Conservation (phyloP, 371 early-diverging fungal genomes). For the Mucor racemosus region DNA sequence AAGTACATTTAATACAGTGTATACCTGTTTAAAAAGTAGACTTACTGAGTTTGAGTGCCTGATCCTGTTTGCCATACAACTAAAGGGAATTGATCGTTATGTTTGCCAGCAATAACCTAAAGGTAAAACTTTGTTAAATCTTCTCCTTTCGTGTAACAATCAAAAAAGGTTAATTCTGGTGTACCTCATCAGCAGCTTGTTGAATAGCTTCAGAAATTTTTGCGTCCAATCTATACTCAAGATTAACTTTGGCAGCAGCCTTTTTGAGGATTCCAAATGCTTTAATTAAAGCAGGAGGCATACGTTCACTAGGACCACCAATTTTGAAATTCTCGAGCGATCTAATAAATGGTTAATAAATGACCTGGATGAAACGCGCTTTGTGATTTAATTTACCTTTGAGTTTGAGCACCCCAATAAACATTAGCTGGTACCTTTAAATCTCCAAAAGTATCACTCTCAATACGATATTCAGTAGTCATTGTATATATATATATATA, state of each 20-base stretch:
- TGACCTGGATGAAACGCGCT: background rate
- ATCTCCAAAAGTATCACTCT: conserved; percentile 94
- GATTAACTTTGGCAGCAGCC: conserved; percentile 91
- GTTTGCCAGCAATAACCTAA: conserved; percentile 85
- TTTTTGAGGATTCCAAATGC: conserved; percentile 95
- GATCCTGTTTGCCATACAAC: conserved; percentile 98
- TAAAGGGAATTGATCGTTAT: conserved; percentile 91
- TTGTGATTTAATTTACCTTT: conserved; percentile 62
- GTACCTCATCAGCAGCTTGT: conserved; percentile 81
- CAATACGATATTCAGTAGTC: conserved; percentile 67
- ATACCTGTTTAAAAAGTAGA: background rate
- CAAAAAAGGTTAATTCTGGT: background rate
- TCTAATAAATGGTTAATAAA: conserved; percentile 37
- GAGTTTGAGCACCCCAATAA: conserved; percentile 98
- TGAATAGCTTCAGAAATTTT: conserved; percentile 86
- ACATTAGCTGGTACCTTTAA: conserved; percentile 91
- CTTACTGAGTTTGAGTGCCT: conserved; percentile 92
- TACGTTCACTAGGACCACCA: conserved; percentile 88
- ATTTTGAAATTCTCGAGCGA: conserved; percentile 95
- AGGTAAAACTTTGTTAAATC: background rate
- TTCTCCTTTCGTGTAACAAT: background rate
- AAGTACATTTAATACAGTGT: background rate
- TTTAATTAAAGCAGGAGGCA: conserved; percentile 91
- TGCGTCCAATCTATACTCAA: conserved; percentile 80
- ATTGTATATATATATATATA: background rate